These are phyloP conservation scores for Saccharomycopsis synnaedendra DNA, from an alignment of 805 yeast species.

Conservation along the genomic window DNA sequence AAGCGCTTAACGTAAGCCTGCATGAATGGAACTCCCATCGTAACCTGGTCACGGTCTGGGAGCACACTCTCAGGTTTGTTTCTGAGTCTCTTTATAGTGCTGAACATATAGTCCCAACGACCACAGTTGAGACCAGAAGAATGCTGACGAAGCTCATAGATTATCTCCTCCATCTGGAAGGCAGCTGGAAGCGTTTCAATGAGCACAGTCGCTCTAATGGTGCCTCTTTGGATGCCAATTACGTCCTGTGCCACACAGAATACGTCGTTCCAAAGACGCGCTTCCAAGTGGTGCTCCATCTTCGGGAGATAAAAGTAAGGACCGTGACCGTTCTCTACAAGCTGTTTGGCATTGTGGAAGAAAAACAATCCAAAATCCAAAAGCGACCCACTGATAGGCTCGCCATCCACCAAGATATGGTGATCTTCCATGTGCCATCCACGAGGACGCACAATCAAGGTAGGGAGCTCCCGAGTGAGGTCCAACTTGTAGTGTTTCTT, in stretches of 20 bases:
- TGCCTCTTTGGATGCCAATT: constrained; percentile 58
- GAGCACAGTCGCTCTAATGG: constrained; percentile 70
- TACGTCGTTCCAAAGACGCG: constrained; percentile 74
- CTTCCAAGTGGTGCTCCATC: constrained; percentile 80
- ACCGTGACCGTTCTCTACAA: constrained; percentile 55
- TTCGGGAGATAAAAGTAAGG: constrained; percentile 79
- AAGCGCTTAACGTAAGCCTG: constrained; percentile 61
- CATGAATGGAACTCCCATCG: constrained; percentile 78
- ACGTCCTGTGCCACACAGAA: constrained; percentile 69
- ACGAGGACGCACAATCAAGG: constrained; percentile 76
- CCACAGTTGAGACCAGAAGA: constrained; percentile 80
- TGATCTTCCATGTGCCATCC: constrained; percentile 80
- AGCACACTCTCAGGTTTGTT: constrained; percentile 54
- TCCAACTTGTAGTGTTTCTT: constrained; percentile 35
- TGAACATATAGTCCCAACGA: constrained; percentile 82
- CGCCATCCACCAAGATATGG: constrained; percentile 61
- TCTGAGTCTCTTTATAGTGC: constrained; percentile 66
- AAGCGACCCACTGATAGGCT: constrained; percentile 67
- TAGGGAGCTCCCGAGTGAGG: constrained; percentile 45
- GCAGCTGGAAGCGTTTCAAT: constrained; percentile 82
- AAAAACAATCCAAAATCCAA: constrained; percentile 73
- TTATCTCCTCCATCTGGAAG: constrained; percentile 77
- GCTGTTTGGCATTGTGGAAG: constrained; percentile 58
- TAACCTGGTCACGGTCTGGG: constrained; percentile 73
- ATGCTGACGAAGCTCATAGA: constrained; percentile 66